Evolutionary conservation across 1,139 yeast genomes (phyloP).

Genomic region (Suhomyces chickasaworum): DNA sequence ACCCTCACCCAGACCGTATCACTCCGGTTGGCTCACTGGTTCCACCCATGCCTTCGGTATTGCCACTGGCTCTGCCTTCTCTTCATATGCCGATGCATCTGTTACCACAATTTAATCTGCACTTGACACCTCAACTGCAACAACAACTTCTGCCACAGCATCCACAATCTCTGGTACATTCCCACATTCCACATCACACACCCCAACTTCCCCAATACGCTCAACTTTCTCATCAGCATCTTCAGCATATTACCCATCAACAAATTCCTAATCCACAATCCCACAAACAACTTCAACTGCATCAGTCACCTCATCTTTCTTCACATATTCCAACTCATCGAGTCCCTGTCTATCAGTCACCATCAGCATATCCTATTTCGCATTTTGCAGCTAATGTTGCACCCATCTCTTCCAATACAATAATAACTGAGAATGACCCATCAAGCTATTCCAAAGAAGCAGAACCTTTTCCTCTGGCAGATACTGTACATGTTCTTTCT

Average conservation of each 20-base stretch:
- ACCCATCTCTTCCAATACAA: slow-evolving; percentile 5
- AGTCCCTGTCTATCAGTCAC: slow-evolving; percentile 6
- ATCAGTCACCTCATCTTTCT: slow-evolving; percentile 5
- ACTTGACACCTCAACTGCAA: slow-evolving; percentile 14
- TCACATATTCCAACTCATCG: slow-evolving; percentile 13
- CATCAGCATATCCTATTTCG: slow-evolving; percentile 10
- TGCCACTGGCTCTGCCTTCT: slow-evolving; percentile 9
- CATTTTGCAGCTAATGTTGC: slow-evolving; percentile 14
- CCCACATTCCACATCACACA: slow-evolving; percentile 9
- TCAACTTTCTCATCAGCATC: slow-evolving; percentile 10
- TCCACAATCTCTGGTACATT: slow-evolving; percentile 8
- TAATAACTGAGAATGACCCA: slow-evolving; percentile 1
- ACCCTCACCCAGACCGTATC: slow-evolving; percentile 7
- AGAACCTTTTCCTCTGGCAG: slow-evolving; percentile 23
- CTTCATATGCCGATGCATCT: slow-evolving; percentile 9
- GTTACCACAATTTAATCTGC: slow-evolving; percentile 12
- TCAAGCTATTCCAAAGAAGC: not conserved
- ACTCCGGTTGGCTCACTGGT: slow-evolving; percentile 7
- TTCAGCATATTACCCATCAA: slow-evolving; percentile 7
- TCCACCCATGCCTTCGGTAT: slow-evolving; percentile 11
- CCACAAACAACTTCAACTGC: slow-evolving; percentile 2
- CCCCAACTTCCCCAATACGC: slow-evolving; percentile 8
- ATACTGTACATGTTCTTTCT: slow-evolving; percentile 32
- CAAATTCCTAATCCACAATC: slow-evolving; percentile 3
- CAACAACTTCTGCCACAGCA: slow-evolving; percentile 12